A percentile compares a stretch with the other conserved stretches of the same genome.
phyloP scores from a whole-genome alignment of 2,329 filamentous ascomycete genomes.

The Xylariales sp. region DNA sequence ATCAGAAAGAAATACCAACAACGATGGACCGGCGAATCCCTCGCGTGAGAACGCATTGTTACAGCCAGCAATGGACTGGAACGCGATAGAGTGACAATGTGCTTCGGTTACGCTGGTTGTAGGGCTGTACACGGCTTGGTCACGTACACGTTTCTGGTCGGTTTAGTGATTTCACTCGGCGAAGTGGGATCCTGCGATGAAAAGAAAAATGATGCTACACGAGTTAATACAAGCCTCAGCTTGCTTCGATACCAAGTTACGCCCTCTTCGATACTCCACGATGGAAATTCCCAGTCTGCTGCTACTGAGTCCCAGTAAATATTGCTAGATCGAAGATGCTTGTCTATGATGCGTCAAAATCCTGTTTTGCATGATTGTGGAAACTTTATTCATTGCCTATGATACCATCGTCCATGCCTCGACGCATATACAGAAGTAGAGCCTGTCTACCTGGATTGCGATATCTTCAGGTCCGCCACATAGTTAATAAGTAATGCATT shows the following conservation, averaged over 20 bases:
- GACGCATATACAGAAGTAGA: background rate
- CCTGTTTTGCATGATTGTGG: background rate
- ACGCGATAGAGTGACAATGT: constrained; percentile 35
- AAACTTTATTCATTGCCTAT: background rate
- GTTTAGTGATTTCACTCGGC: constrained; percentile 28
- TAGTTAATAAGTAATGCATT: background rate
- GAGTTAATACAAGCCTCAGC: constrained; percentile 36
- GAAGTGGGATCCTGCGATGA: constrained; percentile 29
- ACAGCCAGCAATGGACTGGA: constrained; percentile 36
- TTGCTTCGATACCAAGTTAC: constrained; percentile 30
- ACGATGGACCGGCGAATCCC: constrained; percentile 45
- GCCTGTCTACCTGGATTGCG: background rate
- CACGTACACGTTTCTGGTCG: constrained; percentile 29
- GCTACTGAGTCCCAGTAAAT: background rate
- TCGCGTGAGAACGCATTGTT: constrained; percentile 37
- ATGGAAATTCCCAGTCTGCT: constrained; percentile 16
- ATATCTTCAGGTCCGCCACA: background rate
- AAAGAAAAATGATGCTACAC: constrained; percentile 34
- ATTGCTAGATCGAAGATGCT: background rate
- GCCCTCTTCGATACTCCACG: constrained; percentile 20
- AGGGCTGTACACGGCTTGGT: constrained; percentile 23
- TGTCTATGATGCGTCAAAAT: background rate
- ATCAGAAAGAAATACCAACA: constrained; percentile 52
- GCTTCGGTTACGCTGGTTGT: constrained; percentile 31
- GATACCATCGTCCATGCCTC: background rate